Evolutionary conservation across 2,329 filamentous ascomycete species (phyloP), one percentile per base, ranked within the genome.

Genomic region (Bertia moriformis): DNA sequence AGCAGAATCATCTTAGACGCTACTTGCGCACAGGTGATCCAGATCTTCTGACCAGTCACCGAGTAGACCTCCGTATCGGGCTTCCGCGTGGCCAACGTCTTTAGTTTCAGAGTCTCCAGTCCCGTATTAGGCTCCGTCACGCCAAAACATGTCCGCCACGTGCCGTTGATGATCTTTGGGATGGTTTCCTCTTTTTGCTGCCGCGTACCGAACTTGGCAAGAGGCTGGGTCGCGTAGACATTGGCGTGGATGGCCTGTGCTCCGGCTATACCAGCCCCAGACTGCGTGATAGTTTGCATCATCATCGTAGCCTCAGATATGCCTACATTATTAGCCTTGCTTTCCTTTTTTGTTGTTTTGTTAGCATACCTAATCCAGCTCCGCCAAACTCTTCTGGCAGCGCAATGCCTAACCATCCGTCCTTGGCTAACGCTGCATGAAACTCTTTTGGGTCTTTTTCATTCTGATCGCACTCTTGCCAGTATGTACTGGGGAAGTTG

Each of bases 21-120:
- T 1, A 89, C 80, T 53, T 93, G 83, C 0, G 85, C 85, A 39
- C 76, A 88, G 0, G 83, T 84, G 40, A 91, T 93, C 85, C 85
- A 93, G 40, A 89, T 88, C 60, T 93, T 93, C 53, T 89, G 83
- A 0, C 85, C 84, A 0, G 73, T 73, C 10, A 93, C 67, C 1
- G 60, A 63, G 52, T 88, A 93, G 3, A 63, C 67, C 13, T 69
- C 62, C 0, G 71, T 71, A 15, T 74, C 70, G 3, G 44, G 40
- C 27, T 55, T 49, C 46, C 67, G 71, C 19, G 56, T 67, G 0
- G 84, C 84, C 4, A 61, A 58, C 0, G 83, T 89, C 29, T 66
- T 67, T 3, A 93, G 61, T 32, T 77, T 72, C 10, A 88, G 61
- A 0, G 84, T 93, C 42, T 93, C 80, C 1, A 93, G 70, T 0